Evolutionary conservation across 306 rosid genomes (phyloP).

Genomic region (Rosa chinensis): DNA sequence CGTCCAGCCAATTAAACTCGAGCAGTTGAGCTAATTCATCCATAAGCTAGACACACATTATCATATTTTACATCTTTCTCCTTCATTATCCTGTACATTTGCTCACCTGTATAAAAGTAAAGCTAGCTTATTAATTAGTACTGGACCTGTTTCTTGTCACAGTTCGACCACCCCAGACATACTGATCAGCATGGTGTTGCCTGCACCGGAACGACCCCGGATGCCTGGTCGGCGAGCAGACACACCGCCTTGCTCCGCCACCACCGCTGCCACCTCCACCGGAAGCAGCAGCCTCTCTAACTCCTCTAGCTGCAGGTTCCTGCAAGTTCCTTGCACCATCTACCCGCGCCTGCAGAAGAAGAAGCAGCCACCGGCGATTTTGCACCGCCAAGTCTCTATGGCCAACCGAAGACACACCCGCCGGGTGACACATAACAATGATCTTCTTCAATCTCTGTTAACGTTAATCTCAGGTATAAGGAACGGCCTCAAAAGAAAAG

Average conservation of each 20-base stretch:
- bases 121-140: not conserved
- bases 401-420: constrained; percentile 32
- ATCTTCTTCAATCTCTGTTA: not conserved
- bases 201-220: constrained; percentile 92
- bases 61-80: not conserved
- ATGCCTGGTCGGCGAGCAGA: constrained; percentile 80
- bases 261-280: constrained; percentile 17
- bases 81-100: not conserved
- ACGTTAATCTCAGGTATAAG: not conserved
- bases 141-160: constrained; percentile 12
- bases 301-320: constrained; percentile 9
- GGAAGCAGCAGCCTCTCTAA: constrained; percentile 6
- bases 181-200: constrained; percentile 53
- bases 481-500: constrained; percentile 38
- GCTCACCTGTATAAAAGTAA: not conserved
- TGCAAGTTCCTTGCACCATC: constrained; percentile 17
- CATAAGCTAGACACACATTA: not conserved
- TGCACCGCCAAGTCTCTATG: constrained; percentile 27
- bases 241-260: constrained; percentile 34
- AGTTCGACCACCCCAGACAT: constrained; percentile 61
- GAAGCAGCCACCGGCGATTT: constrained; percentile 37
- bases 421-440: constrained; percentile 56
- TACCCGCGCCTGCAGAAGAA: constrained; percentile 16
- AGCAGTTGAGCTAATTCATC: not conserved
- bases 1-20: not conserved